Conservation (phyloP, 2,329 filamentous ascomycete species). For the Emergomyces orientalis region DNA sequence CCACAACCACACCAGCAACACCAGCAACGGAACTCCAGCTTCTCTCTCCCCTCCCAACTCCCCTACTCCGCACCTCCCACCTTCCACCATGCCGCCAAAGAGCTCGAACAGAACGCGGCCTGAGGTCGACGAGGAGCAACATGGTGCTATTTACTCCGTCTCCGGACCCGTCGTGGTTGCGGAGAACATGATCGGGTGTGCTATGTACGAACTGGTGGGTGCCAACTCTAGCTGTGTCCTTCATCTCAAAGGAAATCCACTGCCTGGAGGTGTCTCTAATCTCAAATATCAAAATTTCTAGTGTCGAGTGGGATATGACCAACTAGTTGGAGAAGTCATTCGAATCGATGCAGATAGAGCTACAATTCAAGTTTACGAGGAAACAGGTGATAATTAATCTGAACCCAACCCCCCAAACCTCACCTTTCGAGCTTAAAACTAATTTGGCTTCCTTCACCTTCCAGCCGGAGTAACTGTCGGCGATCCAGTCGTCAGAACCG, state of each 20-base stretch:
- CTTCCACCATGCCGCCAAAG: slow-evolving; percentile 36
- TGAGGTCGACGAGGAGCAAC: slow-evolving; percentile 45
- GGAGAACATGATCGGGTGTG: slow-evolving; percentile 97
- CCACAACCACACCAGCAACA: slow-evolving; percentile 24
- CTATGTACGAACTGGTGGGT: slow-evolving; percentile 96
- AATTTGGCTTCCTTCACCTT: not conserved
- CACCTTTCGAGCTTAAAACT: slow-evolving; percentile 3
- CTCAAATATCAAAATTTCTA: slow-evolving; percentile 28
- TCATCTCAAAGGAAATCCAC: not conserved
- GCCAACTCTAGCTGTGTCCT: slow-evolving; percentile 7
- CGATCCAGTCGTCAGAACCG: slow-evolving; percentile 80
- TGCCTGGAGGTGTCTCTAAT: slow-evolving; percentile 7
- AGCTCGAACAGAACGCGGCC: slow-evolving; percentile 37
- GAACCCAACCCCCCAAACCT: slow-evolving; percentile 5
- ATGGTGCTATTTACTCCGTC: slow-evolving; percentile 62
- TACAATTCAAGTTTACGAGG: slow-evolving; percentile 98
- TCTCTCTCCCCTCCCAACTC: slow-evolving; percentile 20
- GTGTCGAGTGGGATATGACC: slow-evolving; percentile 87
- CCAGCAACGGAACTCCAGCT: slow-evolving; percentile 18
- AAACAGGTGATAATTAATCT: slow-evolving; percentile 60
- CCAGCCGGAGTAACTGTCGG: slow-evolving; percentile 84
- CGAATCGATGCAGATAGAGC: slow-evolving; percentile 92
- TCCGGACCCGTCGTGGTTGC: slow-evolving; percentile 87
- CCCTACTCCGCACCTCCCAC: slow-evolving; percentile 9
- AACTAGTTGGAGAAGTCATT: slow-evolving; percentile 94